phyloP scores from a whole-genome alignment of 306 rosid genomes.

The Purshia tridentata region DNA sequence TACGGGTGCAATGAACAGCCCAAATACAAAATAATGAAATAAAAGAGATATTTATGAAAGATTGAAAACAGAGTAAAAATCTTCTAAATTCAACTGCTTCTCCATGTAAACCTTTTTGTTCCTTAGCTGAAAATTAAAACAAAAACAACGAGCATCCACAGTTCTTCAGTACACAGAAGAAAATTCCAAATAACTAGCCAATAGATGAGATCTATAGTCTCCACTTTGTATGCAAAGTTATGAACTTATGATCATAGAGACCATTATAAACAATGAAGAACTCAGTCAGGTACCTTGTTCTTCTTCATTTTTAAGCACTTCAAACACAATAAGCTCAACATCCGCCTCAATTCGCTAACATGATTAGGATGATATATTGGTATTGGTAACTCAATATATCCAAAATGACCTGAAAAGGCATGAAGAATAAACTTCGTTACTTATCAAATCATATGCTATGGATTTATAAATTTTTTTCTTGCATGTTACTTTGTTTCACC shows the following conservation, averaged over 20 bases:
- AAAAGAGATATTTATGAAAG: slow-evolving; percentile 8
- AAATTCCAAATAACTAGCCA: slow-evolving; percentile 6
- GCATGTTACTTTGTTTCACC: background rate
- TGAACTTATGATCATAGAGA: background rate
- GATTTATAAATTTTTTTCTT: background rate
- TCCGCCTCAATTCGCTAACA: slow-evolving; percentile 58
- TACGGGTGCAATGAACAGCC: background rate
- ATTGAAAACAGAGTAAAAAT: background rate
- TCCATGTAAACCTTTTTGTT: background rate
- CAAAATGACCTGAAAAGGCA: slow-evolving; percentile 80
- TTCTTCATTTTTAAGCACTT: slow-evolving; percentile 68
- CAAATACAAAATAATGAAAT: slow-evolving; percentile 6
- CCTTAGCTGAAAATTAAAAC: background rate
- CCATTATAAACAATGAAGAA: slow-evolving; percentile 6
- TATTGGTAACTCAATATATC: slow-evolving; percentile 77
- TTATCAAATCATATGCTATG: background rate
- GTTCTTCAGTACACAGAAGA: background rate
- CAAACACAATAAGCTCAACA: slow-evolving; percentile 71
- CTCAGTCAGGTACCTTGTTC: slow-evolving; percentile 60
- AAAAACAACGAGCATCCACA: slow-evolving; percentile 2
- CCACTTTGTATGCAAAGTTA: background rate
- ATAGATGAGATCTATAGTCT: background rate
- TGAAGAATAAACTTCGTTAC: slow-evolving; percentile 4
- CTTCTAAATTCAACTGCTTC: background rate
- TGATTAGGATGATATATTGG: slow-evolving; percentile 92